Evolutionary conservation across 1,139 yeast genomes (phyloP).

Genomic region (Kodamaea ohmeri): DNA sequence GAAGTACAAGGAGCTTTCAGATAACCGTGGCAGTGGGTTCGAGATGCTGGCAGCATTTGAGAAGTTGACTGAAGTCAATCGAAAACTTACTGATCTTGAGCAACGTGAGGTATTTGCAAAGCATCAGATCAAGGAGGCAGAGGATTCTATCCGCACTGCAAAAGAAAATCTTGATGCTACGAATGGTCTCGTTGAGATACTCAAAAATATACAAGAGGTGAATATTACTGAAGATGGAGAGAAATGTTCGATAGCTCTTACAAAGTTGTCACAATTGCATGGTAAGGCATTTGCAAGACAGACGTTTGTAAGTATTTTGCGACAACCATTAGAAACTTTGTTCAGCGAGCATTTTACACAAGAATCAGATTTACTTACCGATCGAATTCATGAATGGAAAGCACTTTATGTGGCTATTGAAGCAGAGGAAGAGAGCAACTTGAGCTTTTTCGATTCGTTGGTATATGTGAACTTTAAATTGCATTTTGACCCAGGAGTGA

Average conservation of each 20-base stretch:
- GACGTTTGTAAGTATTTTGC: constrained; percentile 11
- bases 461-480: constrained; percentile 11
- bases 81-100: constrained; percentile 18
- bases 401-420: constrained; percentile 10
- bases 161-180: background rate
- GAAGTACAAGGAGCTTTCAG: constrained; percentile 25
- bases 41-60: constrained; percentile 14
- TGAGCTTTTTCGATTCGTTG: constrained; percentile 14
- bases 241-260: background rate
- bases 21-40: constrained; percentile 12
- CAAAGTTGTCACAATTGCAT: background rate
- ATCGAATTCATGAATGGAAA: constrained; percentile 18
- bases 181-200: background rate
- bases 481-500: constrained; percentile 8
- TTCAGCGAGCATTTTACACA: constrained; percentile 13
- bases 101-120: constrained; percentile 21
- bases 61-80: constrained; percentile 17
- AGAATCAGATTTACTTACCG: constrained; percentile 8
- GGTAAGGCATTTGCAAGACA: background rate
- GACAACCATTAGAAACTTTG: constrained; percentile 8
- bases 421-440: background rate
- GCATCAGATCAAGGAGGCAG: constrained; percentile 18
- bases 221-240: no score
- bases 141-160: constrained; percentile 4
- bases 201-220: background rate